These are phyloP conservation scores for Seminavis robusta DNA, from an alignment of 108 stramenopile species.

Conservation along the genomic window DNA sequence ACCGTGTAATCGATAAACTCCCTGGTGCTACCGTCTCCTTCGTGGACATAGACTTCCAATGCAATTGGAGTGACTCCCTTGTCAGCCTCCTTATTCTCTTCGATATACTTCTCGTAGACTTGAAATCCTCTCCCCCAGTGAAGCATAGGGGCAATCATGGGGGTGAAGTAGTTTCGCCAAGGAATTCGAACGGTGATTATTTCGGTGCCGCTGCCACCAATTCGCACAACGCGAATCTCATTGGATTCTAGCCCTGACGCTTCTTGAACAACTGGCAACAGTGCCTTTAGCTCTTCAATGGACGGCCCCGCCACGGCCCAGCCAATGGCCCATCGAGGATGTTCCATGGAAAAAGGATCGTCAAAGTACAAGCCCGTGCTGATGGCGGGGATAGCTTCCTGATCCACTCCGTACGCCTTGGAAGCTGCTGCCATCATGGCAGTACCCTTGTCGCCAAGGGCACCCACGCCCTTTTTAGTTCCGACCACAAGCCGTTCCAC, in stretches of 20 bases:
- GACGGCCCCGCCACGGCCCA: conserved; percentile 6
- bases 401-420: not conserved
- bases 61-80: no score
- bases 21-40: not conserved
- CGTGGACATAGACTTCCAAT: conserved; percentile 14
- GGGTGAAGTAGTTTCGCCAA: conserved; percentile 14
- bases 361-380: conserved; percentile 15
- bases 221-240: conserved; percentile 9
- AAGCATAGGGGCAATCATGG: conserved; percentile 19
- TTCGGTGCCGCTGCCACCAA: not conserved
- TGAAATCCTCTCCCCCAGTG: conserved; percentile 18
- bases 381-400: not conserved
- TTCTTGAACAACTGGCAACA: not conserved
- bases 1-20: conserved; percentile 14
- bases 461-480: not conserved
- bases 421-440: not conserved
- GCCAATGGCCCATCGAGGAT: conserved; percentile 21
- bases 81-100: conserved; percentile 6
- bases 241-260: not conserved
- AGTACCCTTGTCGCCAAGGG: not conserved
- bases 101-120: not conserved
- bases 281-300: conserved; percentile 3
- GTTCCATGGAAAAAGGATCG: conserved; percentile 6
- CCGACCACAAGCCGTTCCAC: not conserved
- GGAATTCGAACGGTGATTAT: conserved; percentile 9